Base-by-base conservation (phyloP, 805 yeast species). In the Yarrowia sp. region DNA sequence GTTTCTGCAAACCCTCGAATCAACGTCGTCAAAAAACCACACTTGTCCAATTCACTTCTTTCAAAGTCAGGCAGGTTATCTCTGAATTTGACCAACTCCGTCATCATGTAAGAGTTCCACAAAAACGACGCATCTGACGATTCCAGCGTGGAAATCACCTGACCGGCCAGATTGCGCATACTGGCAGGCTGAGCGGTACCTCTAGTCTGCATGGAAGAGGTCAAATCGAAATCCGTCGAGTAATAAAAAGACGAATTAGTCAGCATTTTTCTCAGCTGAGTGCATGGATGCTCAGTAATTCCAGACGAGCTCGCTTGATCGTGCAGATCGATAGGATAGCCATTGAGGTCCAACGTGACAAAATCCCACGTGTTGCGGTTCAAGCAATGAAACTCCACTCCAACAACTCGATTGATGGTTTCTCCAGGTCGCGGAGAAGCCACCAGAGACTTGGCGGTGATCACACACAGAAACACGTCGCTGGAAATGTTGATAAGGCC, bases 1-100 rank as follows among this genome's bases (percentile, higher is more conserved):
- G 98, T 89, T 68, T 90, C 89, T 0, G 98, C 97, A 79, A 92
- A 95, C 0, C 99, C 99, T 66, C 99, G 81, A 64, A 95, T 95
- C 8, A 89, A 97, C 0, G 97, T 90, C 1, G 98, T 92, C 58
- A 93, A 77, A 70, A 93, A 92, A 31, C 89, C 88, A 71, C 88
- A 89, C 36, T 81, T 82, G 74, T 92, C 97, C 64, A 95, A 73
- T 11, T 82, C 78, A 39, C 77, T 77, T 69, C 84, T 88, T 36
- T 86, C 84, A 17, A 78, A 82, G 4, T 79, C 78, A 43, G 87
- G 92, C 65, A 91, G 77, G 65, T 88, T 87, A 67, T 86, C 81
- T 67, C 96, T 80, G 75, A 88, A 92, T 51, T 84, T 81, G 67
- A 90, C 79, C 60, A 93, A 82, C 68, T 91, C 96, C 64, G 86